phyloP scores from a whole-genome alignment of 2,329 filamentous ascomycete species.

The Xylariaceae sp. region DNA sequence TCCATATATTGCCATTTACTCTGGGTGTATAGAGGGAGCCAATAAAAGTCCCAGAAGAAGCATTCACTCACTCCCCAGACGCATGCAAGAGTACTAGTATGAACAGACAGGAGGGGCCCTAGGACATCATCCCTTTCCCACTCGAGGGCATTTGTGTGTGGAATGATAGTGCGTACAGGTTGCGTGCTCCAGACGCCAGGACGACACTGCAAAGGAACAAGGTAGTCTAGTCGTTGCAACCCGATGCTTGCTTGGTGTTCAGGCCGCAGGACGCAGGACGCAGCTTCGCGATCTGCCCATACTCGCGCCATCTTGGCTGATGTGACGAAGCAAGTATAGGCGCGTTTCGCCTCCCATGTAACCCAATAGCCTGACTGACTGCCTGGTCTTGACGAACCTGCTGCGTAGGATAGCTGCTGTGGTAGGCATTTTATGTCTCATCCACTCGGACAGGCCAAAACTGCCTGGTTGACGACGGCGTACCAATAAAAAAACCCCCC shows the following conservation, averaged over 20 bases:
- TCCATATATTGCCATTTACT: constrained; percentile 37
- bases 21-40: constrained; percentile 29
- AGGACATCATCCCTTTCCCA: constrained; percentile 25
- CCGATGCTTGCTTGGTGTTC: constrained; percentile 25
- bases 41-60: constrained; percentile 27
- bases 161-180: constrained; percentile 26
- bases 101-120: too few relatives aligned
- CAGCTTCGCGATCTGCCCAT: constrained; percentile 28
- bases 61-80: constrained; percentile 20
- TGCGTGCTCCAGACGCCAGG: constrained; percentile 26
- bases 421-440: neutral
- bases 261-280: constrained; percentile 27
- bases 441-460: constrained; percentile 8
- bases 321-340: constrained; percentile 18
- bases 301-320: constrained; percentile 25
- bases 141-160: constrained; percentile 18
- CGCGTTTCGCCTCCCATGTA: constrained; percentile 24
- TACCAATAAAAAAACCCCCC: constrained; percentile 14
- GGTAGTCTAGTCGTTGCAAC: constrained; percentile 26
- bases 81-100: constrained; percentile 30
- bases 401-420: constrained; percentile 10
- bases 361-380: constrained; percentile 29
- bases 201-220: constrained; percentile 24
- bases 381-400: constrained; percentile 18
- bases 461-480: constrained; percentile 16